These are phyloP conservation scores for Rhamnella rubrinervis DNA, from an alignment of 331 rosid species.

Conservation along the genomic window DNA sequence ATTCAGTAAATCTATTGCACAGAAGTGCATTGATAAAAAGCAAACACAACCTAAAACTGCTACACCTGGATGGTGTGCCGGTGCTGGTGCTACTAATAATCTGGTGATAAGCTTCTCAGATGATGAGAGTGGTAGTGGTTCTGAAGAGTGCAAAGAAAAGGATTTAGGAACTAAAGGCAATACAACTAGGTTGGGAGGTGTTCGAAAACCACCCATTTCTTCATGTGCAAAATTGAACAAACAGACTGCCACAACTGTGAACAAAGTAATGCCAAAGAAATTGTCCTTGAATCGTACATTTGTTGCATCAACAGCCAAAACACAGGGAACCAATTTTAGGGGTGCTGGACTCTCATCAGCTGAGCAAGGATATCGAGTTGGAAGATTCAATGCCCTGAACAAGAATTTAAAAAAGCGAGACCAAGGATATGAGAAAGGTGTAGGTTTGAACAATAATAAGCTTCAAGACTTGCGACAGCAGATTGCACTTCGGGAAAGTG, in stretches of 20 bases:
- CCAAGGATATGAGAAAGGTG: constrained; percentile 48
- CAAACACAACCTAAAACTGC: constrained; percentile 49
- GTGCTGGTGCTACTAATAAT: constrained; percentile 40
- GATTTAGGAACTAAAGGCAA: constrained; percentile 39
- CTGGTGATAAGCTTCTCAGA: constrained; percentile 93
- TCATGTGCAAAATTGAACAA: constrained; percentile 45
- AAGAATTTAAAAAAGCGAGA: constrained; percentile 45
- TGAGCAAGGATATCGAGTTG: constrained; percentile 53
- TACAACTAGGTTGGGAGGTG: constrained; percentile 28
- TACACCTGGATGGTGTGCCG: constrained; percentile 45
- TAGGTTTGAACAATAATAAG: constrained; percentile 46
- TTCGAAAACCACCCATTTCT: constrained; percentile 48
- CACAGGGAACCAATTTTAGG: constrained; percentile 43
- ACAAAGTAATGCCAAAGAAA: constrained; percentile 55
- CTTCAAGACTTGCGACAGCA: constrained; percentile 92
- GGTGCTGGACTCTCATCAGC: constrained; percentile 42
- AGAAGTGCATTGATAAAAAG: constrained; percentile 45
- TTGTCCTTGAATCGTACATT: constrained; percentile 40
- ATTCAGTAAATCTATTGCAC: constrained; percentile 36
- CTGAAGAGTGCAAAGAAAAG: constrained; percentile 49
- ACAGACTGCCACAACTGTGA: constrained; percentile 34
- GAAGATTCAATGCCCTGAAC: constrained; percentile 44
- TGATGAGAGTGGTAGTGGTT: constrained; percentile 84
- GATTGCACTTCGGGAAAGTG: constrained; percentile 88
- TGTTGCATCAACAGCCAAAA: constrained; percentile 39